A percentile compares a stretch with the other conserved stretches of the same genome.
Evolutionary conservation across 495 filamentous ascomycete genomes (phyloP).

Genomic region (Aspergillus incahuasiensis): DNA sequence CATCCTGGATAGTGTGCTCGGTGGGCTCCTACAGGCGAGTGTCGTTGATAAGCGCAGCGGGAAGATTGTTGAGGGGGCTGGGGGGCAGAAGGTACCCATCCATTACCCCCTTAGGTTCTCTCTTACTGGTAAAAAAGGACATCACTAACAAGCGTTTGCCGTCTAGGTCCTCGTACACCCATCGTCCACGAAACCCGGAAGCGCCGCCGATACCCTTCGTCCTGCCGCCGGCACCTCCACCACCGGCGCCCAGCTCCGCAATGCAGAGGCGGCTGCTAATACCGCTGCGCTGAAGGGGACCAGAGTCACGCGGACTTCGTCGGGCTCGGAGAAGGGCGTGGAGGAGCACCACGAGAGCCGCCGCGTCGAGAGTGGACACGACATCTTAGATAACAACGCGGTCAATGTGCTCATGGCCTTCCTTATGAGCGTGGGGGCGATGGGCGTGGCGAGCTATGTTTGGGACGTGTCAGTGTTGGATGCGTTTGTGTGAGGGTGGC

Average conservation of each 20-base stretch:
- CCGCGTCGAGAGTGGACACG: slow-evolving; percentile 64
- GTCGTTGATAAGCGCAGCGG: slow-evolving; percentile 79
- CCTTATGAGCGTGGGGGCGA: slow-evolving; percentile 72
- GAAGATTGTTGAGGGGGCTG: slow-evolving; percentile 84
- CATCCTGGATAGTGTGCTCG: slow-evolving; percentile 79
- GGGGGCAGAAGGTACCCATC: slow-evolving; percentile 65
- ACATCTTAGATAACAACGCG: slow-evolving; percentile 86
- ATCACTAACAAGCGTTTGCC: not conserved
- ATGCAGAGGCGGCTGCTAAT: slow-evolving; percentile 33
- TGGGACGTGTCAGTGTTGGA: slow-evolving; percentile 34
- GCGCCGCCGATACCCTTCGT: not conserved
- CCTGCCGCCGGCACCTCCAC: not conserved
- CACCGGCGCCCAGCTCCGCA: slow-evolving; percentile 11
- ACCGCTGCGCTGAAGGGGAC: slow-evolving; percentile 27
- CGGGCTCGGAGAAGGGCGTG: slow-evolving; percentile 9
- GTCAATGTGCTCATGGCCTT: slow-evolving; percentile 90
- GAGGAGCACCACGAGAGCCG: slow-evolving; percentile 58
- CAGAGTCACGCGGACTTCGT: slow-evolving; percentile 14
- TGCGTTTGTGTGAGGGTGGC: slow-evolving; percentile 2
- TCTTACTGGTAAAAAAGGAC: not conserved
- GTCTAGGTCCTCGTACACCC: slow-evolving; percentile 38
- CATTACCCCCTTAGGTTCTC: too few relatives aligned
- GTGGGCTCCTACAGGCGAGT: slow-evolving; percentile 79
- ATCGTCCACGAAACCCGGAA: slow-evolving; percentile 4
- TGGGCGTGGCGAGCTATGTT: slow-evolving; percentile 50